These are phyloP conservation scores for Sporothrix variecibatus DNA, from an alignment of 2,329 filamentous ascomycete species.

Conservation along the genomic window DNA sequence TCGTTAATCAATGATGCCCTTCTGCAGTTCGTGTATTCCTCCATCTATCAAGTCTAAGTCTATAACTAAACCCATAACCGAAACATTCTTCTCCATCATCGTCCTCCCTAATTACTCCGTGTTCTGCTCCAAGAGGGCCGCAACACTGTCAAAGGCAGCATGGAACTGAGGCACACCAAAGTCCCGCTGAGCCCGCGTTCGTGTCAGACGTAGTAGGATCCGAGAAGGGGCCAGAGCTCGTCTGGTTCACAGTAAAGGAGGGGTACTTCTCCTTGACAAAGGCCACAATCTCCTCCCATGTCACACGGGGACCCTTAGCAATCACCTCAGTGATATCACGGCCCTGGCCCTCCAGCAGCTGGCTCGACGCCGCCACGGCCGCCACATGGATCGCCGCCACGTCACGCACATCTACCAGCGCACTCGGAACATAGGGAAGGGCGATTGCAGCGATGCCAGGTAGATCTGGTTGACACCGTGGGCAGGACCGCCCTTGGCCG, in stretches of 20 bases:
- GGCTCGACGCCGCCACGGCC: not conserved
- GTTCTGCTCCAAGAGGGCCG: not conserved
- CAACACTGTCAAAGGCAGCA: not conserved
- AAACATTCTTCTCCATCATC: not conserved
- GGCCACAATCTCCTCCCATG: not conserved
- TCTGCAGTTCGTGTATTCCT: not conserved
- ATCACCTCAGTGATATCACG: constrained; percentile 11
- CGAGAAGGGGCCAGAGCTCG: not conserved
- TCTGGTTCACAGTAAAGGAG: not conserved
- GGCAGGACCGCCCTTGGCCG: not conserved
- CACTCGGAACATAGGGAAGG: not conserved
- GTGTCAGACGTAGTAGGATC: not conserved
- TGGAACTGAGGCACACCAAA: constrained; percentile 2
- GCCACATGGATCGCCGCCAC: constrained; percentile 18
- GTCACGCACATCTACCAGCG: constrained; percentile 28
- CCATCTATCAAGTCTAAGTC: not conserved
- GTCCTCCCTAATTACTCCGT: not conserved
- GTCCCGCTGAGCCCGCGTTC: not conserved
- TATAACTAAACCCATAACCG: not conserved
- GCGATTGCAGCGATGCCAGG: constrained; percentile 8
- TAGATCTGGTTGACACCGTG: constrained; percentile 18
- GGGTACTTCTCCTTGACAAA: not conserved
- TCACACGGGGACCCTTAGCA: not conserved
- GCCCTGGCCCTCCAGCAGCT: not conserved
- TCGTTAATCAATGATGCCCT: not conserved